Conservation (phyloP, 2,329 filamentous ascomycete species). For the Trichoderma gracile region DNA sequence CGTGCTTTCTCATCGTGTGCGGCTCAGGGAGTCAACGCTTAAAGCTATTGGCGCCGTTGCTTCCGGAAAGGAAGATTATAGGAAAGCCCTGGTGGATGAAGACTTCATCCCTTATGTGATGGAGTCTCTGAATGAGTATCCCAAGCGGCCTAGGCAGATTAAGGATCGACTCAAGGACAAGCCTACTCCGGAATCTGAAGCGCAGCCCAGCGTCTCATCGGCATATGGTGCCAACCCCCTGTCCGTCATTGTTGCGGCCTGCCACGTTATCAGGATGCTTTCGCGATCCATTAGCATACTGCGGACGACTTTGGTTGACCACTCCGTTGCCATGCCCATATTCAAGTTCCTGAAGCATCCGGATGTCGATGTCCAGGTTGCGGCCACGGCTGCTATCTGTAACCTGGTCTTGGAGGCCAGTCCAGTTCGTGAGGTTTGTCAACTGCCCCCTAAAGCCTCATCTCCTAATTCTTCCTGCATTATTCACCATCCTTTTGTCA, state of each 20-base stretch:
- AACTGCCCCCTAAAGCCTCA: background rate
- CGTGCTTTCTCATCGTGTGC: conserved; percentile 67
- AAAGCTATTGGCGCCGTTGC: conserved; percentile 80
- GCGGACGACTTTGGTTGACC: conserved; percentile 83
- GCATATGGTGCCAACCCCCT: conserved; percentile 73
- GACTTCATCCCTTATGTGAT: conserved; percentile 81
- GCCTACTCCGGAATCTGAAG: conserved; percentile 34
- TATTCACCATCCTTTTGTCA: background rate
- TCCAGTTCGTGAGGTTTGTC: conserved; percentile 80
- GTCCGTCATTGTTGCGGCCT: conserved; percentile 79
- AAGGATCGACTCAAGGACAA: conserved; percentile 47
- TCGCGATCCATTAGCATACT: conserved; percentile 82
- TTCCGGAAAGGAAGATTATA: conserved; percentile 77
- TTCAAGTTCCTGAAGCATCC: conserved; percentile 73
- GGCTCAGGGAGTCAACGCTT: conserved; percentile 72
- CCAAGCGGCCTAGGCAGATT: conserved; percentile 49
- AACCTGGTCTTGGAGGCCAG: conserved; percentile 89
- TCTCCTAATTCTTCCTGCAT: background rate
- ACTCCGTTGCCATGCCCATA: conserved; percentile 75
- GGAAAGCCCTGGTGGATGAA: conserved; percentile 78
- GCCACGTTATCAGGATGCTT: conserved; percentile 76
- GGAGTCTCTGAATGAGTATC: conserved; percentile 68
- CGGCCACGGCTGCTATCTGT: conserved; percentile 78
- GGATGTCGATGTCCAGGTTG: conserved; percentile 78
- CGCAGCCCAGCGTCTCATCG: conserved; percentile 36